A percentile compares a stretch with the other conserved stretches of the same genome.
Evolutionary conservation across 1,139 yeast genomes (phyloP).

Genomic region (Protomyces macrosporus): DNA sequence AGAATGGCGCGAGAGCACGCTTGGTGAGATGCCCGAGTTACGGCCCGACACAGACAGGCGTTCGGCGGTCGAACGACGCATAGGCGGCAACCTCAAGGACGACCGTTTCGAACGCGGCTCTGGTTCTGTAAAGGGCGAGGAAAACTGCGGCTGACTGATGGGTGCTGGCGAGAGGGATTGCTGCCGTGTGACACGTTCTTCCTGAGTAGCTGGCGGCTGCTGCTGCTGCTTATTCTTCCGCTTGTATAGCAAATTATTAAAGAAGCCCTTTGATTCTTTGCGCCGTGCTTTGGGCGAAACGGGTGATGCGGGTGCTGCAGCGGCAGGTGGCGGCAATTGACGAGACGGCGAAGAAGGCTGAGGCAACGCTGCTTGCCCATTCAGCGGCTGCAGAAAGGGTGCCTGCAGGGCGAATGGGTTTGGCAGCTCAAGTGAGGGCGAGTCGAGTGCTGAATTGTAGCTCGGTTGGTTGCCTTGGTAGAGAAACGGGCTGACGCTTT

Average conservation of each 20-base stretch:
- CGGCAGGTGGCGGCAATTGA: neutral
- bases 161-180: neutral
- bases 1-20: neutral
- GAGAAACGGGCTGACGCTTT: neutral
- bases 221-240: neutral
- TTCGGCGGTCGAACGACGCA: neutral
- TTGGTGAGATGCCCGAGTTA: neutral
- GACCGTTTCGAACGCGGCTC: neutral
- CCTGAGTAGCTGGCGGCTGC: too few relatives aligned
- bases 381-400: neutral
- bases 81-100: neutral
- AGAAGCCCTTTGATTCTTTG: conserved; percentile 4
- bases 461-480: neutral
- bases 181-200: neutral
- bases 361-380: neutral
- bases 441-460: neutral
- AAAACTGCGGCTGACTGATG: neutral
- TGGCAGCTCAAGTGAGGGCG: neutral
- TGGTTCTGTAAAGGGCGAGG: neutral
- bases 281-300: neutral
- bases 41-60: neutral
- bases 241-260: conserved; percentile 1
- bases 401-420: neutral
- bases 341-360: neutral
- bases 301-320: neutral